Base-by-base conservation (phyloP, 2,329 filamentous ascomycete genomes). In the Diatrype stigma region DNA sequence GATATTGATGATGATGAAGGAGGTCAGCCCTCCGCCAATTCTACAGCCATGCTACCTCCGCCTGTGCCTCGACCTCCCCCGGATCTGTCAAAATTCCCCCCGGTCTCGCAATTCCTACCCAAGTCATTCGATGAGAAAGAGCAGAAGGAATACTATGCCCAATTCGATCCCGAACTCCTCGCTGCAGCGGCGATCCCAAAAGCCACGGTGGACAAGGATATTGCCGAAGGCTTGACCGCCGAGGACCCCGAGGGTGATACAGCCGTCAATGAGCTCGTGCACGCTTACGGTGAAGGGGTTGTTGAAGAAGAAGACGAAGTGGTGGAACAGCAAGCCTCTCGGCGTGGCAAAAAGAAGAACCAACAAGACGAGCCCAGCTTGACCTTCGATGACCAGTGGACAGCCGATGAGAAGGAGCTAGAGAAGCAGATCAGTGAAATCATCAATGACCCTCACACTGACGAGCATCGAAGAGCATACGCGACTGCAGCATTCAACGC, bases 361-460 rank as follows among this genome's bases (percentile, higher is more conserved):
- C 40, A 42, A 28, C 23, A 53, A 48, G 52, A 56, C 55, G 53
- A 64, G 48, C 67, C 77, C 1, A 75, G 76, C 26, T 67, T 84
- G 45, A 77, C 75, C 2, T 81, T 85, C 51, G 77, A 81, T 48
- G 80, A 84, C 12, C 84, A 84, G 51, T 85, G 82, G 80, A 76
- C 79, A 49, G 71, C 74, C 22, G 80, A 82, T 45, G 86, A 89
- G 61, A 79, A 81, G 56, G 77, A 81, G 45, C 73, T 92, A 1
- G 86, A 89, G 61, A 72, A 78, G 17, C 84, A 90, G 61, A 90
- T 93, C 63, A 80, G 82, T 12, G 81, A 84, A 53, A 81, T 89
- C 49, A 81, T 92, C 59, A 81, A 80, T 60, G 79, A 87, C 58
- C 80, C 82, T 0, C 70, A 79, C 46, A 80, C 65, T 47, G 66